phyloP scores from a whole-genome alignment of 208 protist species.

The Leishmania aethiopica region DNA sequence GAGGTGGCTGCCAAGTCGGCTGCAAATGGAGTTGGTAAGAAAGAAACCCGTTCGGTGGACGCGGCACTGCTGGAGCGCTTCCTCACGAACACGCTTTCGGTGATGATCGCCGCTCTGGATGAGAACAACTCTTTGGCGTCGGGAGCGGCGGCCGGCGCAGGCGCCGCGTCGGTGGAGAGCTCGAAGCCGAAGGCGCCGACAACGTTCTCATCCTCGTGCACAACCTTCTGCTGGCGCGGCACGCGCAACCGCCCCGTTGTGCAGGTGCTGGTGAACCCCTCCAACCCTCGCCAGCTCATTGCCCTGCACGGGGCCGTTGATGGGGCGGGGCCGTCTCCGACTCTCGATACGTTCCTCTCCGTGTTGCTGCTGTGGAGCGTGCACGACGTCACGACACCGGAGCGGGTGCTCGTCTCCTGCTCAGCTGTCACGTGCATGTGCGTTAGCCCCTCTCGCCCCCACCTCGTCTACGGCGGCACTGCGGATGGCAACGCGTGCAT shows the following conservation, averaged over 20 bases:
- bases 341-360: conserved; percentile 61
- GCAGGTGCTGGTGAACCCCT: conserved; percentile 53
- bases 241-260: conserved; percentile 57
- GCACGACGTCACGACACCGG: conserved; percentile 53
- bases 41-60: conserved; percentile 43
- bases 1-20: conserved; percentile 1
- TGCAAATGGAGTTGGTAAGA: background rate
- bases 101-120: conserved; percentile 71
- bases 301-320: conserved; percentile 46
- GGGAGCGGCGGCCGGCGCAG: conserved; percentile 12
- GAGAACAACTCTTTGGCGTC: conserved; percentile 44
- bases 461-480: conserved; percentile 73
- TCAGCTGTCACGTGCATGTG: conserved; percentile 56
- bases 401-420: conserved; percentile 64
- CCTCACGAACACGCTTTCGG: conserved; percentile 65
- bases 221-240: conserved; percentile 45
- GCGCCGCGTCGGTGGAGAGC: background rate
- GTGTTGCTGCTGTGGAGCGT: conserved; percentile 84
- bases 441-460: conserved; percentile 58
- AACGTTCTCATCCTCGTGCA: conserved; percentile 58
- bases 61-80: conserved; percentile 54
- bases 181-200: conserved; percentile 48
- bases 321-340: conserved; percentile 39
- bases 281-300: conserved; percentile 45
- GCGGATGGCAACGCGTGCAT: conserved; percentile 73